These are phyloP conservation scores for Ogataea angusta DNA, from an alignment of 805 yeast species.

Conservation along the genomic window DNA sequence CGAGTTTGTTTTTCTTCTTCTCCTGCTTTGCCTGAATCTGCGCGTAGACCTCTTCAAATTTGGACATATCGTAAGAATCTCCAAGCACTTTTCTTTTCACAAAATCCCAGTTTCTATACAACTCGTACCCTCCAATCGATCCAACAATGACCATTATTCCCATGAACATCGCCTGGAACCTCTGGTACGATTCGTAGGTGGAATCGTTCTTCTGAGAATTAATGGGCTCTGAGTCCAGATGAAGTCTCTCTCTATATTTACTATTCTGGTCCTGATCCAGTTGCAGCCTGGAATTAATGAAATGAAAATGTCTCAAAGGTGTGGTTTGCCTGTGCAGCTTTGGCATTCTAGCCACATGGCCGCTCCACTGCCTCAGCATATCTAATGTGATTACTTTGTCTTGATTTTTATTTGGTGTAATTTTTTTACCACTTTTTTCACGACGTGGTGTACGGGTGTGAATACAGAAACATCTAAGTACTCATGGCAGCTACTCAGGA, in stretches of 20 bases:
- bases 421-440: neutral
- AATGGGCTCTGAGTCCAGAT: neutral
- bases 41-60: slow-evolving; percentile 39
- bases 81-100: slow-evolving; percentile 36
- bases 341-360: neutral
- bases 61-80: slow-evolving; percentile 31
- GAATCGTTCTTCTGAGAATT: slow-evolving; percentile 10
- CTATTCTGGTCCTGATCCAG: neutral
- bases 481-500: no score
- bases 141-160: slow-evolving; percentile 42
- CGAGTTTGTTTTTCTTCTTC: slow-evolving; percentile 18
- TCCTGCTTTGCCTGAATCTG: slow-evolving; percentile 23
- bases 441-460: slow-evolving; percentile 4
- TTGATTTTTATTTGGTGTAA: slow-evolving; percentile 1
- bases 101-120: slow-evolving; percentile 38
- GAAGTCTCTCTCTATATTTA: neutral
- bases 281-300: neutral
- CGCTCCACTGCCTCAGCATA: neutral
- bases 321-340: neutral
- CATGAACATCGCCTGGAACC: slow-evolving; percentile 41
- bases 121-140: slow-evolving; percentile 39
- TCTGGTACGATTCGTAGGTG: slow-evolving; percentile 41
- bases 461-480: no score
- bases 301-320: neutral
- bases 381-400: slow-evolving; percentile 2